Evolutionary conservation across 352 stramenopile species (phyloP).

Genomic region (Phytophthora colocasiae): DNA sequence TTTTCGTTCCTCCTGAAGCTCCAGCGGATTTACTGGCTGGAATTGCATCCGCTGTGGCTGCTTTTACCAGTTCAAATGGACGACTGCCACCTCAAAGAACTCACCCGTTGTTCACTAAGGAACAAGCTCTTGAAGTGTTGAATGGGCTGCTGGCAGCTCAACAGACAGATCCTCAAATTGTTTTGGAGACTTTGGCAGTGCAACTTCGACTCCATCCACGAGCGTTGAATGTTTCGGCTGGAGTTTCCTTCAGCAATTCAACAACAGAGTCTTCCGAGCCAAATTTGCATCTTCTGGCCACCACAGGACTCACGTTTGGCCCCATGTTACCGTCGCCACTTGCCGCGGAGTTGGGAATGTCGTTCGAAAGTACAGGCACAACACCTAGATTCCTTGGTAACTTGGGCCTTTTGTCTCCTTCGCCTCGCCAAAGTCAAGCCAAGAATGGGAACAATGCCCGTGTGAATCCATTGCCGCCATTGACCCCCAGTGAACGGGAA

Average conservation of each 20-base stretch:
- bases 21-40: slow-evolving; percentile 53
- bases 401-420: slow-evolving; percentile 29
- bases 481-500: slow-evolving; percentile 23
- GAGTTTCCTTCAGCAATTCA: slow-evolving; percentile 35
- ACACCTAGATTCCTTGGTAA: slow-evolving; percentile 26
- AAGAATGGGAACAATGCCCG: slow-evolving; percentile 15
- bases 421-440: slow-evolving; percentile 10
- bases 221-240: slow-evolving; percentile 35
- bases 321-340: slow-evolving; percentile 34
- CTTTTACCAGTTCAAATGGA: slow-evolving; percentile 57
- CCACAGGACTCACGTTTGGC: slow-evolving; percentile 35
- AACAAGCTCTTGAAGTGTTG: slow-evolving; percentile 46
- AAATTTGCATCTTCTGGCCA: slow-evolving; percentile 37
- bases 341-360: slow-evolving; percentile 16
- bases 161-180: slow-evolving; percentile 33
- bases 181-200: slow-evolving; percentile 35
- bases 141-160: slow-evolving; percentile 35
- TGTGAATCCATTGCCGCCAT: slow-evolving; percentile 10
- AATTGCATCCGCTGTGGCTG: slow-evolving; percentile 64
- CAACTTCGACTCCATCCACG: slow-evolving; percentile 33
- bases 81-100: slow-evolving; percentile 47
- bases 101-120: slow-evolving; percentile 47
- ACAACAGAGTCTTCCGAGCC: slow-evolving; percentile 23
- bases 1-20: slow-evolving; percentile 54
- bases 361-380: slow-evolving; percentile 23